Conservation (phyloP, 441 rosid species). For the Eutrema salsugineum region DNA sequence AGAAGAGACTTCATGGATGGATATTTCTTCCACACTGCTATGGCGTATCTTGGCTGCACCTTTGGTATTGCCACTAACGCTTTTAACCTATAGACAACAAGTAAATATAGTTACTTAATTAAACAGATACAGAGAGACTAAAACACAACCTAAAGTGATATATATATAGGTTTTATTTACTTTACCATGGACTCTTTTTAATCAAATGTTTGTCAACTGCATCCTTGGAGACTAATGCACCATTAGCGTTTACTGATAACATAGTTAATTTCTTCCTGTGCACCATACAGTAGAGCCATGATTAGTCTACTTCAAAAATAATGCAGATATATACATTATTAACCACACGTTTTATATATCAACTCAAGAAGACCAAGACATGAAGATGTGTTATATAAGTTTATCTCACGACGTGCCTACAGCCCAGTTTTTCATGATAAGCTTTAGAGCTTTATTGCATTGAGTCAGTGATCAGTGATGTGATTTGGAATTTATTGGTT, state of each 20-base stretch:
- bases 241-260: conserved; percentile 82
- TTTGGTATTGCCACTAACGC: conserved; percentile 90
- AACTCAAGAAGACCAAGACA: neutral
- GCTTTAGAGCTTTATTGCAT: neutral
- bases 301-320: neutral
- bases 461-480: neutral
- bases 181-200: conserved; percentile 73
- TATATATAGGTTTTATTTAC: neutral
- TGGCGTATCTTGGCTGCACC: conserved; percentile 91
- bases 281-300: neutral
- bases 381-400: neutral
- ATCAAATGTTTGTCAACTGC: conserved; percentile 57
- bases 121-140: neutral
- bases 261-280: conserved; percentile 81
- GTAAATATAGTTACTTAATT: neutral
- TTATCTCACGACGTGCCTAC: neutral
- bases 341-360: too few relatives aligned
- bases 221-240: conserved; percentile 70
- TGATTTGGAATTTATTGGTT: neutral
- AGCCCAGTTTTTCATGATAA: neutral
- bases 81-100: conserved; percentile 58
- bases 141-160: neutral
- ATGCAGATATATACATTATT: neutral
- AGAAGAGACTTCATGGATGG: conserved; percentile 96
- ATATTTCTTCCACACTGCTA: conserved; percentile 86